phyloP scores from a whole-genome alignment of 2,329 filamentous ascomycete species.

The Aspergillus ibericus region DNA sequence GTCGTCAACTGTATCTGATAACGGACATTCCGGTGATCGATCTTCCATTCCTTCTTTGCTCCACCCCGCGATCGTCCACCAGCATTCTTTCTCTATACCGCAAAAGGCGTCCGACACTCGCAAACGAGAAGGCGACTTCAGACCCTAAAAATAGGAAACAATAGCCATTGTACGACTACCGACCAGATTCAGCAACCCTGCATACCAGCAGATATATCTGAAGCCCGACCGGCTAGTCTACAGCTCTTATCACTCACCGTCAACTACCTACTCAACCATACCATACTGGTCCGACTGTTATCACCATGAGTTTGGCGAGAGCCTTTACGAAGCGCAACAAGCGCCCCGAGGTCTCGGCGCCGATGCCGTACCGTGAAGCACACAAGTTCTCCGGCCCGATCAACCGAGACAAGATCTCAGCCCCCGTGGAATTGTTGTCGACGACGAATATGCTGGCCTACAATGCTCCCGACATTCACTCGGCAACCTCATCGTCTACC shows the following conservation, averaged over 20 bases:
- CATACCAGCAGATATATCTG: slow-evolving; percentile 9
- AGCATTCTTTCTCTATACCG: slow-evolving; percentile 23
- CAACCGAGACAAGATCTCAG: slow-evolving; percentile 67
- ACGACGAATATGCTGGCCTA: slow-evolving; percentile 97
- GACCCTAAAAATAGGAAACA: slow-evolving; percentile 19
- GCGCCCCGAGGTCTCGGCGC: slow-evolving; percentile 46
- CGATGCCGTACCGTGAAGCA: slow-evolving; percentile 47
- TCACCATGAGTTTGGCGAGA: slow-evolving; percentile 43
- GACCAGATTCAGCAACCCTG: slow-evolving; percentile 4
- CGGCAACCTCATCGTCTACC: slow-evolving; percentile 48
- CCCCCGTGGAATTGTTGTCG: slow-evolving; percentile 80
- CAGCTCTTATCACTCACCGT: neutral
- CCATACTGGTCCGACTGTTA: slow-evolving; percentile 10
- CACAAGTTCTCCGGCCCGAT: slow-evolving; percentile 49
- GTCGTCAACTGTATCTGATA: slow-evolving; percentile 24
- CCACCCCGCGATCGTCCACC: slow-evolving; percentile 29
- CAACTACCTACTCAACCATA: slow-evolving; percentile 2
- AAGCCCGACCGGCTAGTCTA: neutral
- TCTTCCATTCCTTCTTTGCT: slow-evolving; percentile 34
- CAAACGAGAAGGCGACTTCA: slow-evolving; percentile 10
- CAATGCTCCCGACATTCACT: slow-evolving; percentile 79
- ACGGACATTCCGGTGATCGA: slow-evolving; percentile 31
- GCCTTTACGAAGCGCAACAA: slow-evolving; percentile 52
- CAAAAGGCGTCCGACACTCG: slow-evolving; percentile 10
- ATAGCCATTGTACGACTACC: slow-evolving; percentile 9